These are phyloP conservation scores for Trametes sp. DNA, from an alignment of 1,284 basidiomycete genomes.

Conservation along the genomic window DNA sequence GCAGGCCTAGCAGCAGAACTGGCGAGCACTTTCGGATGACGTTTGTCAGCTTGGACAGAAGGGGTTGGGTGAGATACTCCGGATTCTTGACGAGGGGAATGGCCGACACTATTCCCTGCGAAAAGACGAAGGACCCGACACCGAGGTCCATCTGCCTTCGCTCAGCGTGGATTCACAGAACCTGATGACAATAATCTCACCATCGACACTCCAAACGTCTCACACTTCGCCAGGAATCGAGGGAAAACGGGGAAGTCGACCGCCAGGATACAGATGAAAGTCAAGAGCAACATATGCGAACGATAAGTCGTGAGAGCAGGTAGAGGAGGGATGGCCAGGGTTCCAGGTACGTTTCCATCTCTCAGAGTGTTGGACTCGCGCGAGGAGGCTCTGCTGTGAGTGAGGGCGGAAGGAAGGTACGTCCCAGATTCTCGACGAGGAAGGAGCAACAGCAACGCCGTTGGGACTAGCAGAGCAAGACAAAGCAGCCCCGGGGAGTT, in stretches of 20 bases:
- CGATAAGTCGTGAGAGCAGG: constrained; percentile 89
- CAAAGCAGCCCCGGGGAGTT: constrained; percentile 62
- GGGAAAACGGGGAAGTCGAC: constrained; percentile 97
- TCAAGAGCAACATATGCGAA: constrained; percentile 96
- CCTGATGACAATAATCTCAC: constrained; percentile 59
- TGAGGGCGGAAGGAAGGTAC: constrained; percentile 55
- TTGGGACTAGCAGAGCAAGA: constrained; percentile 54
- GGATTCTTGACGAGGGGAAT: constrained; percentile 76
- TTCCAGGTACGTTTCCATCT: constrained; percentile 10
- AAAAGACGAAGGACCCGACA: constrained; percentile 96
- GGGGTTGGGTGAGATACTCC: constrained; percentile 55
- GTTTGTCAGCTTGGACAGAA: constrained; percentile 57
- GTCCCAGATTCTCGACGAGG: constrained; percentile 54
- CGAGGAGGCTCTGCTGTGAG: constrained; percentile 34
- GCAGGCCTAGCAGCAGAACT: constrained; percentile 76
- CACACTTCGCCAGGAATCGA: constrained; percentile 88
- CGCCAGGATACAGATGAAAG: constrained; percentile 90
- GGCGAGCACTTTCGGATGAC: constrained; percentile 70
- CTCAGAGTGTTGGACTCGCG: constrained; percentile 29
- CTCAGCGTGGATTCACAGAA: constrained; percentile 13
- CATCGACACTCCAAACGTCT: constrained; percentile 92
- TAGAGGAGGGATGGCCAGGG: constrained; percentile 49
- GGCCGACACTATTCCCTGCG: constrained; percentile 89
- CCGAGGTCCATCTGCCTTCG: constrained; percentile 91
- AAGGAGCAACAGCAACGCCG: constrained; percentile 51